Base-by-base conservation (phyloP, 768 basidiomycete genomes). In the Lactifluus subvellereus region DNA sequence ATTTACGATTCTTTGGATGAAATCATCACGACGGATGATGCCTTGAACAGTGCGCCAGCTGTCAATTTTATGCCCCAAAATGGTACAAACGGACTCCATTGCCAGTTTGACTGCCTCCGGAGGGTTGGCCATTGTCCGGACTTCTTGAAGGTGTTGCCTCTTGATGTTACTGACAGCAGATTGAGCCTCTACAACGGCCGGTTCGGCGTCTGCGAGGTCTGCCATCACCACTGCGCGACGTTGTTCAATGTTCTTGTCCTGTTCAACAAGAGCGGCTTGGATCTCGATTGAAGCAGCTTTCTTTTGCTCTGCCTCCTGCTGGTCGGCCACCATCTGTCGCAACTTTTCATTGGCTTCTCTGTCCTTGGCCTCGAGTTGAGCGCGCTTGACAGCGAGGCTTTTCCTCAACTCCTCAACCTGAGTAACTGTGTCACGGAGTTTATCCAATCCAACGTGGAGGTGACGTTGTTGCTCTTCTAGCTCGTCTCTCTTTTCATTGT, bases 301-400 rank as follows among this genome's bases (percentile, higher is more conserved):
- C 83, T 98, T 97, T 73, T 95, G 92, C 71, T 99, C 97, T 2
- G 97, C 97, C 71, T 98, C 96, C 72, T 98, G 96, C 74, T 99
- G 96, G 74, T 98, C 96, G 7, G 91, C 82, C 14, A 99, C 94
- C 96, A 99, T 98, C 61, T 93, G 91, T 74, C 91, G 88, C 45
- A 99, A 82, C 76, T 99, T 99, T 71, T 93, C 92, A 73, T 99
- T 98, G 11, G 97, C 97, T 75, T 98, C 92, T 1, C 85, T 85
- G 69, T 97, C 83, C 79, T 99, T 99, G 30, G 91, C 88, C 72
- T 94, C 85, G 35, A 99, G 82, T 69, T 98, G 94, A 3, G 88
- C 84, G 20, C 92, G 86, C 74, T 99, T 99, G 69, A 88, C 87
- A 2, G 97, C 95, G 43, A 98, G 84, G 72, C 94, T 97, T 76